A percentile compares a stretch with the other conserved stretches of the same genome.
phyloP scores from a whole-genome alignment of 192 early-diverging fungal species.

The Lobosporangium transversale region DNA sequence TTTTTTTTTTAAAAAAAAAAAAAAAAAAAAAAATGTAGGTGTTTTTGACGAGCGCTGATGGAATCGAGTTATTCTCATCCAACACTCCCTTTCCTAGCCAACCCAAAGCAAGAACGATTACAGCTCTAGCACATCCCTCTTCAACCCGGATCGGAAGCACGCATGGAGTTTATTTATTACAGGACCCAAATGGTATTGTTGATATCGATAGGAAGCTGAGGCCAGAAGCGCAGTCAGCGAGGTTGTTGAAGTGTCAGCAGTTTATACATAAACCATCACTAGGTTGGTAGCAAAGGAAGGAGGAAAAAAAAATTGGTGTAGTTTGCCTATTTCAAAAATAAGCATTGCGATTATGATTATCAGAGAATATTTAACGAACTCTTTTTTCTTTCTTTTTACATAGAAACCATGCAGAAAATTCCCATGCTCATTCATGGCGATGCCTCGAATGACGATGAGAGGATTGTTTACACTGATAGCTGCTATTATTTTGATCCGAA shows the following conservation, averaged over 20 bases:
- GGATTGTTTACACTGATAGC: constrained; percentile 54
- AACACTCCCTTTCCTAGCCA: constrained; percentile 21
- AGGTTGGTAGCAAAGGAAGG: constrained; percentile 2
- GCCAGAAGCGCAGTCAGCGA: constrained; percentile 23
- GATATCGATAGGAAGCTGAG: constrained; percentile 3
- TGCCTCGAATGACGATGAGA: neutral
- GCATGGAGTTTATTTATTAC: constrained; percentile 53
- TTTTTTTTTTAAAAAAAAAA: no score
- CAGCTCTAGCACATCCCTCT: constrained; percentile 54
- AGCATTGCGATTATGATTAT: no score
- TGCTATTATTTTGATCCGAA: constrained; percentile 56
- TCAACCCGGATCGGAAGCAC: constrained; percentile 47
- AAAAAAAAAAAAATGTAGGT: no score
- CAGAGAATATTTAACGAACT: neutral
- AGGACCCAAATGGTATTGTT: constrained; percentile 21
- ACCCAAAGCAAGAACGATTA: constrained; percentile 34
- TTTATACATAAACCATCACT: constrained; percentile 55
- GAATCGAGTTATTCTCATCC: constrained; percentile 43
- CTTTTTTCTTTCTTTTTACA: no score
- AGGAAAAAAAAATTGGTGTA: no score
- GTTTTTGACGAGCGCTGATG: constrained; percentile 49
- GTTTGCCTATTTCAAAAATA: no score
- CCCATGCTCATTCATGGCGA: constrained; percentile 5
- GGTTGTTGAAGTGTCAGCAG: constrained; percentile 31
- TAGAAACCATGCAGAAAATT: constrained; percentile 23